These are phyloP conservation scores for Rhododendron ferrugineum DNA, from an alignment of 148 eudicot genomes.

Conservation along the genomic window DNA sequence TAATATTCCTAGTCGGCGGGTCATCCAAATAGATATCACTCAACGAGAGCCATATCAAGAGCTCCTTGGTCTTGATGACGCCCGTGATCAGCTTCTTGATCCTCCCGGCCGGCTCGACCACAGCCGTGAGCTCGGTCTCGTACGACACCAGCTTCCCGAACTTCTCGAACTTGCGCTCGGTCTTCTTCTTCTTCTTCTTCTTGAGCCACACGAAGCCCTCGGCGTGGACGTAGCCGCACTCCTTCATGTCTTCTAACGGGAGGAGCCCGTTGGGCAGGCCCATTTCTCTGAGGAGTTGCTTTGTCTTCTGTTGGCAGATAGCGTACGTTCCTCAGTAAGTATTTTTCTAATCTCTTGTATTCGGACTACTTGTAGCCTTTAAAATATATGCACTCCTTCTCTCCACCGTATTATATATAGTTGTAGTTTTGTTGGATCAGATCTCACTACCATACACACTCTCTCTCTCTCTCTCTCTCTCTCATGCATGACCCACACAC, in stretches of 20 bases:
- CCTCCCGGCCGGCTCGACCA: conserved; percentile 38
- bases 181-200: conserved; percentile 43
- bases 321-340: conserved; percentile 13
- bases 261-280: conserved; percentile 62
- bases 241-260: conserved; percentile 47
- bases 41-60: conserved; percentile 51
- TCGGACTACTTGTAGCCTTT: too few relatives aligned
- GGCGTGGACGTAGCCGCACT: conserved; percentile 47
- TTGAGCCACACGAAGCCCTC: conserved; percentile 68
- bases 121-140: conserved; percentile 56
- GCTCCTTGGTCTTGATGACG: conserved; percentile 57
- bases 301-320: conserved; percentile 39
- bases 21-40: conserved; percentile 38
- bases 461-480: too few relatives aligned
- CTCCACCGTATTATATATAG: too few relatives aligned
- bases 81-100: conserved; percentile 53
- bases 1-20: conserved; percentile 29
- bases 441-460: too few relatives aligned
- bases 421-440: too few relatives aligned
- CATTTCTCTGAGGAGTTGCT: conserved; percentile 38
- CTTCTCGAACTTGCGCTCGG: conserved; percentile 53
- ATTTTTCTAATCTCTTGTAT: too few relatives aligned
- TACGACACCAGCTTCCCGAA: conserved; percentile 39
- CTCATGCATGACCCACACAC: too few relatives aligned
- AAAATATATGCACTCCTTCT: too few relatives aligned